Conservation (phyloP, 768 basidiomycete species). For the Phylloporus scabripes region DNA sequence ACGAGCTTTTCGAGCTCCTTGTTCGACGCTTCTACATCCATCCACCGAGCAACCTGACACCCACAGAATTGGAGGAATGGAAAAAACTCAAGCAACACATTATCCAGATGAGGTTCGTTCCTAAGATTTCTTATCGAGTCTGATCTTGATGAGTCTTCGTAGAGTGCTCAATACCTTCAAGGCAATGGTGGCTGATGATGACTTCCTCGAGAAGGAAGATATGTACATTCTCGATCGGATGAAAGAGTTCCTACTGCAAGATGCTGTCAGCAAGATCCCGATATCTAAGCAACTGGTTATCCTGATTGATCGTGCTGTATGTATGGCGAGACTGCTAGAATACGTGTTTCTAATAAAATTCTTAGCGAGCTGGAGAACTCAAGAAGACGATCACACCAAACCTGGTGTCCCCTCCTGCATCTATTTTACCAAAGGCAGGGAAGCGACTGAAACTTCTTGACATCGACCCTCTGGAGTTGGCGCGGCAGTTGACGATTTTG, state of each 20-base stretch:
- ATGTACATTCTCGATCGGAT: constrained; percentile 75
- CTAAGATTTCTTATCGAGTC: not conserved
- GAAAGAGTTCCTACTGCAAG: constrained; percentile 67
- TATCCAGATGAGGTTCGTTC: constrained; percentile 75
- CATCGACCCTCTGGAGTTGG: constrained; percentile 84
- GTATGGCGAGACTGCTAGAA: constrained; percentile 27
- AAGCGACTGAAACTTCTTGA: constrained; percentile 80
- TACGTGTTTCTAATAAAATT: constrained; percentile 12
- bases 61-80: constrained; percentile 72
- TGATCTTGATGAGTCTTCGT: constrained; percentile 1
- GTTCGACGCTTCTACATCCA: constrained; percentile 74
- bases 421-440: constrained; percentile 65
- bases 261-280: constrained; percentile 56
- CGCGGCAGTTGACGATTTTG: constrained; percentile 88
- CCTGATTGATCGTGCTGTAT: constrained; percentile 74
- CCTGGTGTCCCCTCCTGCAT: constrained; percentile 60
- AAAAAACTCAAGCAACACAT: constrained; percentile 78
- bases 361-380: constrained; percentile 49
- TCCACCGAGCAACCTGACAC: constrained; percentile 61
- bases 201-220: constrained; percentile 84
- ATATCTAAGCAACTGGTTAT: constrained; percentile 72
- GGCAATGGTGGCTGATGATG: constrained; percentile 79
- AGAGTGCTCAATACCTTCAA: constrained; percentile 88
- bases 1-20: constrained; percentile 78
- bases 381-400: constrained; percentile 53